These are phyloP conservation scores for Botrytis squamosa DNA, from an alignment of 2,329 filamentous ascomycete genomes.

Conservation along the genomic window DNA sequence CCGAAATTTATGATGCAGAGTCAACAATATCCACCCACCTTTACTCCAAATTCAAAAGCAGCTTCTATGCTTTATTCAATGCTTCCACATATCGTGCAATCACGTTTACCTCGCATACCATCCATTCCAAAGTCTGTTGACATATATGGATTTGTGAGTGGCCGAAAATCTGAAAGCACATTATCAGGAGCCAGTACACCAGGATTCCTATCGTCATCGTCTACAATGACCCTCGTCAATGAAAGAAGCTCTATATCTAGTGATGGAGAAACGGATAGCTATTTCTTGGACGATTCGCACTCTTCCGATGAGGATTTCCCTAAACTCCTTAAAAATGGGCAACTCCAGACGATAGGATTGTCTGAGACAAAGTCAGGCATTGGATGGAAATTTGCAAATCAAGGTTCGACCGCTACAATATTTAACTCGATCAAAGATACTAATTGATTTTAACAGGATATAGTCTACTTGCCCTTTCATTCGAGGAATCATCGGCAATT, in stretches of 20 bases:
- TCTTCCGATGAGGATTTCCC: slow-evolving; percentile 29
- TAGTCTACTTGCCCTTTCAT: slow-evolving; percentile 47
- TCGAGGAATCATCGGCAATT: slow-evolving; percentile 45
- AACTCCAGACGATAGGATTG: slow-evolving; percentile 27
- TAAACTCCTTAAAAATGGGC: slow-evolving; percentile 7
- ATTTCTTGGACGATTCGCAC: slow-evolving; percentile 25
- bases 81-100: slow-evolving; percentile 53
- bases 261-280: slow-evolving; percentile 11
- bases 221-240: slow-evolving; percentile 31
- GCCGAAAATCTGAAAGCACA: slow-evolving; percentile 27
- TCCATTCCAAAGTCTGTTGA: slow-evolving; percentile 48
- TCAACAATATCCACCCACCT: neutral
- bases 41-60: slow-evolving; percentile 19
- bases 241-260: neutral
- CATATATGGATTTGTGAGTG: slow-evolving; percentile 27
- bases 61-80: slow-evolving; percentile 53
- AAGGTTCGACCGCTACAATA: slow-evolving; percentile 40
- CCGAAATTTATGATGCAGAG: neutral
- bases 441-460: slow-evolving; percentile 41
- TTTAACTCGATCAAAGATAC: neutral
- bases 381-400: slow-evolving; percentile 51
- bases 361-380: slow-evolving; percentile 41
- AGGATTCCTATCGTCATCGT: slow-evolving; percentile 28
- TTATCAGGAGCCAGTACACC: slow-evolving; percentile 37
- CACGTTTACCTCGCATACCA: slow-evolving; percentile 50